Conservation (phyloP, 805 yeast genomes). For the Pichia kluyveri region DNA sequence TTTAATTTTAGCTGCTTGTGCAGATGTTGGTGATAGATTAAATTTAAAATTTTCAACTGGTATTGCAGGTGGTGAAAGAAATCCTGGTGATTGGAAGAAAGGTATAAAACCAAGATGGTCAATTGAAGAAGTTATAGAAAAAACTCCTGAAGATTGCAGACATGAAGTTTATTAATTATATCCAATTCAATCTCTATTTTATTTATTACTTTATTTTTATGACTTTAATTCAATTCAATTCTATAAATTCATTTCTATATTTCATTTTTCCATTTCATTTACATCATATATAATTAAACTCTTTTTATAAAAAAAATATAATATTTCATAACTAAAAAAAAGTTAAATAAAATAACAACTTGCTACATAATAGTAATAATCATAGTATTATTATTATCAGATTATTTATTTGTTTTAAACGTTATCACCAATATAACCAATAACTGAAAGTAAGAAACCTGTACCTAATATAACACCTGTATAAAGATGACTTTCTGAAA, state of each 20-base stretch:
- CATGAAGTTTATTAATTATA: conserved; percentile 14
- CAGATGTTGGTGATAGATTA: conserved; percentile 69
- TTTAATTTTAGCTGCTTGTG: conserved; percentile 56
- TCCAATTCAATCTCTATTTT: too few relatives aligned
- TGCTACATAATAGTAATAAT: too few relatives aligned
- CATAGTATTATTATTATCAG: too few relatives aligned
- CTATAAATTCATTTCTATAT: too few relatives aligned
- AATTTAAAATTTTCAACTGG: conserved; percentile 74
- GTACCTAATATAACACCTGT: conserved; percentile 35
- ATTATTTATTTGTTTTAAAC: not conserved
- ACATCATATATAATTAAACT: too few relatives aligned
- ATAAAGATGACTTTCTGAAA: conserved; percentile 30
- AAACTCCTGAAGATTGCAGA: conserved; percentile 58
- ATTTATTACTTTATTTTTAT: too few relatives aligned
- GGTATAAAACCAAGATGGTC: conserved; percentile 65
- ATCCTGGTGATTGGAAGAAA: conserved; percentile 45
- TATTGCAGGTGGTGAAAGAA: conserved; percentile 50
- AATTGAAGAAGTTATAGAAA: conserved; percentile 65
- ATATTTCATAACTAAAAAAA: too few relatives aligned
- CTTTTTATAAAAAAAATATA: too few relatives aligned
- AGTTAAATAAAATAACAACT: too few relatives aligned
- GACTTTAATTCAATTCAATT: too few relatives aligned
- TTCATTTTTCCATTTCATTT: too few relatives aligned
- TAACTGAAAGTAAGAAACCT: conserved; percentile 38
- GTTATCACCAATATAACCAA: conserved; percentile 54